Percentiles rank a stretch among this genome's conserved stretches.
phyloP scores from a whole-genome alignment of 306 rosid genomes.

The Casuarina glauca region DNA sequence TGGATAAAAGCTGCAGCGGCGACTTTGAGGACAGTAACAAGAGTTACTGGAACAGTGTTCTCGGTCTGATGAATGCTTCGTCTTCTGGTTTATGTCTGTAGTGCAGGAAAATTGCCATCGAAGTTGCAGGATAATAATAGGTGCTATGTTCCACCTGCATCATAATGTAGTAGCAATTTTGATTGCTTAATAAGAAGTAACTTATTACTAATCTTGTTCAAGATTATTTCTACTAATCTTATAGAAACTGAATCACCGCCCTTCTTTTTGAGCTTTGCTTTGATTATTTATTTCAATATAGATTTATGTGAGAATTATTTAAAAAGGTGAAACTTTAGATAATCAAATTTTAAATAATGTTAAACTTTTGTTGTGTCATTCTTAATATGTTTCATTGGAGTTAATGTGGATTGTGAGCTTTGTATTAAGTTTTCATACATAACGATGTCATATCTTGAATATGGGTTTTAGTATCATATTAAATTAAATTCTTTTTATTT shows the following conservation, averaged over 20 bases:
- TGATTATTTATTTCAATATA: neutral
- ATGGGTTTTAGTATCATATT: no score
- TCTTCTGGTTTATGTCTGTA: slow-evolving; percentile 42
- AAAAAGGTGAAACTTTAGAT: neutral
- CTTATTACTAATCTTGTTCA: neutral
- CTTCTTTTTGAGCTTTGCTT: neutral
- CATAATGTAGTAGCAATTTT: neutral
- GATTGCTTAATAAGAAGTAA: neutral
- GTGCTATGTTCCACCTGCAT: neutral
- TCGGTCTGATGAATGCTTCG: slow-evolving; percentile 45
- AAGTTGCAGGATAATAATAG: neutral
- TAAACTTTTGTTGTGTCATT: no score
- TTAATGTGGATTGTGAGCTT: no score
- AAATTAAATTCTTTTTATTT: no score
- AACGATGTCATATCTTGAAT: no score
- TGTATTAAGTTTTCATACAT: no score
- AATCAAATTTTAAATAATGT: no score
- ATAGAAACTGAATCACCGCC: neutral
- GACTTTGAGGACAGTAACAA: slow-evolving; percentile 35
- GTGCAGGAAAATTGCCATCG: neutral
- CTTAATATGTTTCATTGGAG: no score
- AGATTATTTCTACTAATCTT: no score
- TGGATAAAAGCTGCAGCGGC: slow-evolving; percentile 27
- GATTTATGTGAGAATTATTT: neutral
- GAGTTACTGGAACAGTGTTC: slow-evolving; percentile 41